Conservation (phyloP, 768 basidiomycete species). For the Podaxis mareebaensis region DNA sequence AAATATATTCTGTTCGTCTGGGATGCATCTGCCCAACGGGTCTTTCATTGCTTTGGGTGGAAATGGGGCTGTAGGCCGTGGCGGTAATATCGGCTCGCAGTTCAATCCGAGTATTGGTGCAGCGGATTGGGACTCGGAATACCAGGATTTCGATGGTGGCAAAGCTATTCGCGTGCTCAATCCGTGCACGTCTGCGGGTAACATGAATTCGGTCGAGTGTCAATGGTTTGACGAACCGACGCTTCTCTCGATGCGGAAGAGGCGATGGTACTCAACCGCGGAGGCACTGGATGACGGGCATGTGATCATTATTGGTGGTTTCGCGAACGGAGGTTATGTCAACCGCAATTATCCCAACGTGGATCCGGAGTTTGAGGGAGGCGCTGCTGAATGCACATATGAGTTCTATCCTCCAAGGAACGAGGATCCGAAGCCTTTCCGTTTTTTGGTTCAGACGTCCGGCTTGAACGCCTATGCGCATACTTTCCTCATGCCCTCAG, state of each 20-base stretch:
- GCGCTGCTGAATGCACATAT: constrained; percentile 77
- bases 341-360: constrained; percentile 72
- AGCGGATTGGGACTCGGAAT: constrained; percentile 62
- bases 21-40: constrained; percentile 80
- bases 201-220: constrained; percentile 52
- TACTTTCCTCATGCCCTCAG: constrained; percentile 72
- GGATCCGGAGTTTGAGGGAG: constrained; percentile 63
- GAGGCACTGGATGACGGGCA: constrained; percentile 77
- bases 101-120: constrained; percentile 44
- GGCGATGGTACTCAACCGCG: constrained; percentile 79
- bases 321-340: constrained; percentile 76
- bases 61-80: constrained; percentile 70
- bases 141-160: constrained; percentile 80
- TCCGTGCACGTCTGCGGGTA: constrained; percentile 58
- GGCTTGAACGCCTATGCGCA: constrained; percentile 80
- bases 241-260: constrained; percentile 62
- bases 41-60: constrained; percentile 78
- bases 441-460: constrained; percentile 70
- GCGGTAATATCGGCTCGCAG: constrained; percentile 58
- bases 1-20: constrained; percentile 81
- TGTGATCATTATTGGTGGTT: constrained; percentile 80
- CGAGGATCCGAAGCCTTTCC: constrained; percentile 48
- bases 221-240: constrained; percentile 73
- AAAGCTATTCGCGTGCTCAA: constrained; percentile 80
- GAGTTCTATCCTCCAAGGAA: constrained; percentile 78